A percentile compares a stretch with the other conserved stretches of the same genome.
Conservation (phyloP, 441 rosid genomes). For the Geranium incanum region DNA sequence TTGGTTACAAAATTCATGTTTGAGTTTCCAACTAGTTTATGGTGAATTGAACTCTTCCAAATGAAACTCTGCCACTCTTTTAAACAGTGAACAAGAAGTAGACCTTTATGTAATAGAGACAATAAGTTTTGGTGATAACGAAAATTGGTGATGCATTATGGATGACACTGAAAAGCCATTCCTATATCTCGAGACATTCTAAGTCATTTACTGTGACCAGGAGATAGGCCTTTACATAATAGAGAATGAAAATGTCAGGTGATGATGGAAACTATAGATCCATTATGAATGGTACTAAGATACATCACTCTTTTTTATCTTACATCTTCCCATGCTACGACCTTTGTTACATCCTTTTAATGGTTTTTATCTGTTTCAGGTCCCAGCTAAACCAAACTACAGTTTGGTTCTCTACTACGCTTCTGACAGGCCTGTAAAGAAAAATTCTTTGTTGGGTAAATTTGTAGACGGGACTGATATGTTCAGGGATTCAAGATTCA, state of each 20-base stretch:
- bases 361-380: conserved; percentile 32
- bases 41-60: not conserved
- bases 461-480: conserved; percentile 67
- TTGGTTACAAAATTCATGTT: not conserved
- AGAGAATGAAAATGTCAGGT: not conserved
- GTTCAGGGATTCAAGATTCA: conserved; percentile 78
- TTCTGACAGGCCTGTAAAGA: conserved; percentile 62
- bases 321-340: conserved; percentile 10
- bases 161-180: not conserved
- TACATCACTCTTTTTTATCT: not conserved
- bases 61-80: not conserved
- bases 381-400: conserved; percentile 84
- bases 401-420: conserved; percentile 79
- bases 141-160: not conserved
- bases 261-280: not conserved
- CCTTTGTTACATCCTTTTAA: conserved; percentile 10
- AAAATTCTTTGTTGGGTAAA: conserved; percentile 60
- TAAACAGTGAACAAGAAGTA: not conserved
- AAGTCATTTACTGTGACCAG: too few relatives aligned
- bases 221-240: not conserved
- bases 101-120: not conserved
- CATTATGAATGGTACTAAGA: not conserved
- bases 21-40: not conserved
- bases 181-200: not conserved
- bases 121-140: not conserved